Evolutionary conservation across 805 yeast genomes (phyloP), one percentile per base, ranked within the genome.

Genomic region (Vanderwaltozyma yarrowii): DNA sequence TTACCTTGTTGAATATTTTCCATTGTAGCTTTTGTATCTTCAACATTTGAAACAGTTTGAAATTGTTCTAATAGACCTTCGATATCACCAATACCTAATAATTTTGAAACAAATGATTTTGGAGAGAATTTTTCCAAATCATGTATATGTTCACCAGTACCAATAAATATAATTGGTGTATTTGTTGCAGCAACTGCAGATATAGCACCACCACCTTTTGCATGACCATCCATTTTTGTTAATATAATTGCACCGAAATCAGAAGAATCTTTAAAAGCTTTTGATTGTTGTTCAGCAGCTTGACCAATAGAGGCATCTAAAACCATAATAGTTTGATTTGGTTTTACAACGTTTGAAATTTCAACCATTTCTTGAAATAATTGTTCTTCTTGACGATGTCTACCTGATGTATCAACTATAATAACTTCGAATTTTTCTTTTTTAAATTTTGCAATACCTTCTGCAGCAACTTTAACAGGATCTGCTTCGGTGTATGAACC

Each of bases 161-260:
- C 98, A 42, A 89, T 92, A 56, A 89, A 89, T 8, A 83, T 84
- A 49, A 89, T 81, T 7, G 98, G 98, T 0, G 97, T 92, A 39
- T 83, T 72, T 2, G 97, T 89, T 2, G 96, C 92, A 2, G 98
- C 98, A 38, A 89, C 96, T 0, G 98, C 98, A 29, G 96, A 86
- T 38, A 89, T 88, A 23, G 98, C 98, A 69, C 98, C 98, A 65
- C 98, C 98, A 60, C 98, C 98, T 64, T 83, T 89, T 28, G 97
- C 98, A 54, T 92, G 96, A 37, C 97, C 97, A 63, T 89, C 98
- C 94, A 89, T 78, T 61, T 89, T 89, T 17, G 98, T 89, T 56
- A 89, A 71, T 42, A 89, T 81, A 45, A 89, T 89, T 19, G 96
- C 87, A 51, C 98, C 98, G 55, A 92, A 92, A 56, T 89, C 79